Percentiles rank a stretch among this genome's conserved stretches.
These are phyloP conservation scores for Talaromyces wortmannii DNA, from an alignment of 495 filamentous ascomycete species.

Conservation along the genomic window DNA sequence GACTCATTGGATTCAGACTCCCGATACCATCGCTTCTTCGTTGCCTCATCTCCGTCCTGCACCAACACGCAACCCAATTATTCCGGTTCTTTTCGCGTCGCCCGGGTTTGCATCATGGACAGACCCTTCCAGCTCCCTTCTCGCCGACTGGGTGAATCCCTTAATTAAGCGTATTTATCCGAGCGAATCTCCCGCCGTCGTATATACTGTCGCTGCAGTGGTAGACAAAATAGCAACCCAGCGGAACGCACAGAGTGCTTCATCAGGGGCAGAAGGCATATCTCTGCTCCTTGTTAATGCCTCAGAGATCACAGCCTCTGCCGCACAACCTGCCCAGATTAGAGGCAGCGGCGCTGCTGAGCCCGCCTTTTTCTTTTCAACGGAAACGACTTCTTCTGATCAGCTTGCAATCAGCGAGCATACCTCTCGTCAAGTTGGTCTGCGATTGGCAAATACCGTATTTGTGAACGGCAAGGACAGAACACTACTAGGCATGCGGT, in stretches of 20 bases:
- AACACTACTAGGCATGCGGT: constrained; percentile 52
- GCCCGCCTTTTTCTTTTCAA: constrained; percentile 23
- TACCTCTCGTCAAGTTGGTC: constrained; percentile 23
- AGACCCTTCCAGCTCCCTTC: constrained; percentile 22
- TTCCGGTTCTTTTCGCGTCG: constrained; percentile 30
- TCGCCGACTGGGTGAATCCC: constrained; percentile 21
- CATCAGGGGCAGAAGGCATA: constrained; percentile 23
- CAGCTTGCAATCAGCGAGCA: background rate
- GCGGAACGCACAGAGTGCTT: background rate
- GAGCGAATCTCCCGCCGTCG: background rate
- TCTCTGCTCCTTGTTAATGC: constrained; percentile 22
- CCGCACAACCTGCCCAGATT: constrained; percentile 19
- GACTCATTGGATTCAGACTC: constrained; percentile 12
- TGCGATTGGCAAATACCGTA: constrained; percentile 71
- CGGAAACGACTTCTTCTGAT: background rate
- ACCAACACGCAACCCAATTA: constrained; percentile 5
- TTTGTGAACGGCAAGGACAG: constrained; percentile 63
- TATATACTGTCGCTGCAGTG: constrained; percentile 27
- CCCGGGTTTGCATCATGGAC: constrained; percentile 35
- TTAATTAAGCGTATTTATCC: constrained; percentile 7
- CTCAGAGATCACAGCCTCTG: constrained; percentile 24
- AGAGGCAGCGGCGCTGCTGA: constrained; percentile 24
- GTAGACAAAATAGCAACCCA: constrained; percentile 28
- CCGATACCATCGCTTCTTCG: constrained; percentile 6
- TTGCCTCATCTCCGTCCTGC: constrained; percentile 6